Percentiles rank a stretch among this genome's conserved stretches.
Evolutionary conservation across 108 stramenopile genomes (phyloP).

Genomic region (Nitzschia sp.): DNA sequence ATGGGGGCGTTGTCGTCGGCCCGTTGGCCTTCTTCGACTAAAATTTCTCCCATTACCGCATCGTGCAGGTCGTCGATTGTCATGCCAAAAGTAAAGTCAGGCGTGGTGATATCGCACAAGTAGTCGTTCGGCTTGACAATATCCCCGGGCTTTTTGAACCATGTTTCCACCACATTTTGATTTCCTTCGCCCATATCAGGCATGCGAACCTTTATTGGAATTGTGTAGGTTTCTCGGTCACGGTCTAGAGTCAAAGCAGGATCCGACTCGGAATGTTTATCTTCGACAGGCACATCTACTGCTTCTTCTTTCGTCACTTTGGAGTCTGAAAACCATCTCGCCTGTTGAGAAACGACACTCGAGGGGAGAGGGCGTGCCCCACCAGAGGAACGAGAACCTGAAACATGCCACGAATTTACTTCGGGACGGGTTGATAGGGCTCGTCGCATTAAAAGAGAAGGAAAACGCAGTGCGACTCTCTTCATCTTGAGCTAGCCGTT

Average conservation of each 20-base stretch:
- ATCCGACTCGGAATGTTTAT: too few relatives aligned
- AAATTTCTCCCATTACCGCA: conserved; percentile 46
- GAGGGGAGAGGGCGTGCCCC: too few relatives aligned
- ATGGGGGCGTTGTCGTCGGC: conserved; percentile 22
- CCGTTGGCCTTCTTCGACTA: conserved; percentile 30
- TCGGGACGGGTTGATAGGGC: too few relatives aligned
- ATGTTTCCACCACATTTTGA: conserved; percentile 18
- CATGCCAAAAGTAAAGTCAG: conserved; percentile 60
- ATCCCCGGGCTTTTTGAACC: conserved; percentile 56
- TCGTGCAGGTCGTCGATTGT: conserved; percentile 52
- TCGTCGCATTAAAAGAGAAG: too few relatives aligned
- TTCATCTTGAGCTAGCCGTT: too few relatives aligned
- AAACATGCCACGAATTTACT: too few relatives aligned
- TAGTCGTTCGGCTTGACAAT: conserved; percentile 41
- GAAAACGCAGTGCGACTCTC: too few relatives aligned
- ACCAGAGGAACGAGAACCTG: too few relatives aligned
- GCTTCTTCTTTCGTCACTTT: too few relatives aligned
- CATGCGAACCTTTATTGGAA: conserved; percentile 32
- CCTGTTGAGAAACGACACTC: too few relatives aligned
- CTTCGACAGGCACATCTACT: too few relatives aligned
- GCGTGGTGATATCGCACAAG: conserved; percentile 57
- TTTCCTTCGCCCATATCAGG: conserved; percentile 22
- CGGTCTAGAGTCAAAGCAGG: conserved; percentile 4
- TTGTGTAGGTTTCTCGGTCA: conserved; percentile 21
- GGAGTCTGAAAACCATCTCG: too few relatives aligned